Conservation (phyloP, 257 asterid species). For the Rehmannia glutinosa region DNA sequence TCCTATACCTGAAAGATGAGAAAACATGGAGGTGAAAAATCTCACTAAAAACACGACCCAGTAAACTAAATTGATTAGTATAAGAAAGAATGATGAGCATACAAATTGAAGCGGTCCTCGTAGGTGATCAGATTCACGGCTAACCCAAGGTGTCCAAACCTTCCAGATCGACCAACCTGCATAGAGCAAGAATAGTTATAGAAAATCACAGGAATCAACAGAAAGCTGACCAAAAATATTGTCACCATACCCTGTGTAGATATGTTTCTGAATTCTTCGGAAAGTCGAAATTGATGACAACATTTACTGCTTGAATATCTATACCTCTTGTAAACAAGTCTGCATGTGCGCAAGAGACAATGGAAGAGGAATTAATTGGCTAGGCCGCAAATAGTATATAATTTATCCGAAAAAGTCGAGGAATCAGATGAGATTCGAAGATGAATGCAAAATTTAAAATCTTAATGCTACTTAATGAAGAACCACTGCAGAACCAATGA, state of each 20-base stretch:
- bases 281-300: constrained; percentile 78
- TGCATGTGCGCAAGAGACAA: constrained; percentile 21
- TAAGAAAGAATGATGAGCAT: constrained; percentile 18
- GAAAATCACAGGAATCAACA: background rate
- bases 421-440: background rate
- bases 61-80: background rate
- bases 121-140: constrained; percentile 77
- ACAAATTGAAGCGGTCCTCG: constrained; percentile 79
- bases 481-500: too few species aligned
- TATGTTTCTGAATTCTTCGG: constrained; percentile 83
- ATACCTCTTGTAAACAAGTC: constrained; percentile 83
- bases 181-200: background rate
- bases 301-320: constrained; percentile 85
- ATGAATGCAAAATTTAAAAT: background rate
- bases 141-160: constrained; percentile 80
- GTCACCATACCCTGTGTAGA: constrained; percentile 61
- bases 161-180: constrained; percentile 84
- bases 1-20: constrained; percentile 52
- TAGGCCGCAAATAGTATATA: background rate
- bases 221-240: background rate
- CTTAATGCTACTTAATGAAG: background rate
- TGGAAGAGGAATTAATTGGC: constrained; percentile 5
- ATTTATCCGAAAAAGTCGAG: background rate
- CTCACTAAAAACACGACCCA: background rate
- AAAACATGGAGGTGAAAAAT: background rate